Conservation (phyloP, 352 stramenopile species). For the Phytophthora uliginosa region DNA sequence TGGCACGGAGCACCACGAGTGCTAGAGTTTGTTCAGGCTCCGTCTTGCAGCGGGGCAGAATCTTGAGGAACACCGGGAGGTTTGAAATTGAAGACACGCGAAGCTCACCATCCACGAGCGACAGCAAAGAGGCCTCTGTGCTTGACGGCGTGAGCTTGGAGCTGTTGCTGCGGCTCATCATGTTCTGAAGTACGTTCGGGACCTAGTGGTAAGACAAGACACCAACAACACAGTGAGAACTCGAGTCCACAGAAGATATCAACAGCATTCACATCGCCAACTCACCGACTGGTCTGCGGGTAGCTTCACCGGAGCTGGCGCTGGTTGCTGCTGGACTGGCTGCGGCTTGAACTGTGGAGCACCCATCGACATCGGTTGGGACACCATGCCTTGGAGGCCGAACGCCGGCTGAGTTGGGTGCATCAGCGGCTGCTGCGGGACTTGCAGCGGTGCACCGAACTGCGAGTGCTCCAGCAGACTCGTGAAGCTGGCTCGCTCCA, state of each 20-base stretch:
- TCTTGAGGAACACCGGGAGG: slow-evolving; percentile 68
- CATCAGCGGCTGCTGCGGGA: slow-evolving; percentile 32
- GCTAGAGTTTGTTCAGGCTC: slow-evolving; percentile 79
- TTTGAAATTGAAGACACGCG: slow-evolving; percentile 58
- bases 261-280: slow-evolving; percentile 1
- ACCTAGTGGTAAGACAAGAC: slow-evolving; percentile 19
- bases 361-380: slow-evolving; percentile 35
- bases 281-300: slow-evolving; percentile 37
- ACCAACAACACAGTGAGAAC: slow-evolving; percentile 13
- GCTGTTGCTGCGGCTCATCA: slow-evolving; percentile 37
- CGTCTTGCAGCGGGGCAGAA: slow-evolving; percentile 68
- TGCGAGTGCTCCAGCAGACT: slow-evolving; percentile 42
- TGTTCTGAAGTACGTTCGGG: slow-evolving; percentile 50
- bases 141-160: slow-evolving; percentile 39
- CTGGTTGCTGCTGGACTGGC: slow-evolving; percentile 21
- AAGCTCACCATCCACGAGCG: slow-evolving; percentile 69
- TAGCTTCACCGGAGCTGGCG: slow-evolving; percentile 27
- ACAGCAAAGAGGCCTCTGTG: slow-evolving; percentile 58
- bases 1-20: slow-evolving; percentile 78
- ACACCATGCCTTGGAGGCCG: slow-evolving; percentile 32
- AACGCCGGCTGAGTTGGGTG: slow-evolving; percentile 18
- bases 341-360: slow-evolving; percentile 34
- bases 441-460: slow-evolving; percentile 39
- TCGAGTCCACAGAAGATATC: neutral
- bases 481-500: slow-evolving; percentile 45